Percentiles rank a stretch among this genome's conserved stretches.
phyloP scores from a whole-genome alignment of 805 yeast genomes.

The Kuraishia piskuri region DNA sequence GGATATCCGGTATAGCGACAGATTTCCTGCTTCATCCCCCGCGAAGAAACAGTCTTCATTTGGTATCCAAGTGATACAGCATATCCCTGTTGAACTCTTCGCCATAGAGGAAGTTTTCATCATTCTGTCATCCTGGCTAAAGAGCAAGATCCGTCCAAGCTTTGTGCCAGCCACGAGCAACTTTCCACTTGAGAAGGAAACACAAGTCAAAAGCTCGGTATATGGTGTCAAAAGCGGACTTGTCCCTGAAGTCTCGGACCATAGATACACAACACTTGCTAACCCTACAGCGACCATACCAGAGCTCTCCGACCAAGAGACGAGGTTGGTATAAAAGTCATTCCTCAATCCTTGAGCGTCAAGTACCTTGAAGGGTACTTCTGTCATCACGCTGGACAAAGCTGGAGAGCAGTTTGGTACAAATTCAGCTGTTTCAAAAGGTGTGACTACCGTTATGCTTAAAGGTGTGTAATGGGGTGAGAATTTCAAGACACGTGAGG shows the following conservation, averaged over 20 bases:
- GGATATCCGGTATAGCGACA: constrained; percentile 28
- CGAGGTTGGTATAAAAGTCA: constrained; percentile 70
- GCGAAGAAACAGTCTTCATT: constrained; percentile 34
- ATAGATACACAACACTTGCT: constrained; percentile 46
- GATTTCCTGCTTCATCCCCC: constrained; percentile 62
- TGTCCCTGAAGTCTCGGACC: constrained; percentile 48
- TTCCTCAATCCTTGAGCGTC: constrained; percentile 68
- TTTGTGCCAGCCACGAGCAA: constrained; percentile 49
- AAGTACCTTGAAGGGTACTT: constrained; percentile 40
- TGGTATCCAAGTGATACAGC: constrained; percentile 55
- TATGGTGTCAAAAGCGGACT: constrained; percentile 31
- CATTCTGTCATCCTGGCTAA: constrained; percentile 25
- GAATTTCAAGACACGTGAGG: background rate
- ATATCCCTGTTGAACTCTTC: constrained; percentile 32
- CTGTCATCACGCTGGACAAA: constrained; percentile 20
- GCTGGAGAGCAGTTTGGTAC: background rate
- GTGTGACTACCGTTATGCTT: background rate
- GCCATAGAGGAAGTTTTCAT: constrained; percentile 13
- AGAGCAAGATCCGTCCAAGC: constrained; percentile 42
- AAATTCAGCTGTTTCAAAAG: background rate
- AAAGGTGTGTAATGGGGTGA: background rate
- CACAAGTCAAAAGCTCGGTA: constrained; percentile 42
- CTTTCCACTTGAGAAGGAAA: constrained; percentile 43
- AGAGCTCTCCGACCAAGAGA: constrained; percentile 57
- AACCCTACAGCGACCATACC: constrained; percentile 60